A percentile compares a stretch with the other conserved stretches of the same genome.
These are phyloP conservation scores for Parascedosporium putredinis DNA, from an alignment of 2,329 filamentous ascomycete genomes.

Conservation along the genomic window DNA sequence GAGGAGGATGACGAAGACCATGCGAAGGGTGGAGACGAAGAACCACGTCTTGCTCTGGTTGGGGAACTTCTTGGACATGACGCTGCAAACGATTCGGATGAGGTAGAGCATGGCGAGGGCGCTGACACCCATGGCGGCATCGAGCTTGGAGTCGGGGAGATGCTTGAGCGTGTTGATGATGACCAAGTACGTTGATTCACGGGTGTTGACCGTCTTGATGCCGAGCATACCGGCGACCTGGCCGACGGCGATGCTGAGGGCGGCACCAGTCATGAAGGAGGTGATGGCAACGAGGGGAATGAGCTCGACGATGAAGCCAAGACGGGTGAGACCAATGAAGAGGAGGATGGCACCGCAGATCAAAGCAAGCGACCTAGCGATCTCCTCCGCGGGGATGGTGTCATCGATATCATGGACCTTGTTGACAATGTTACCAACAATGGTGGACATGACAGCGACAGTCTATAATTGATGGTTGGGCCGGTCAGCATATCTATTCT, in stretches of 20 bases:
- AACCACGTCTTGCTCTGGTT: constrained; percentile 61
- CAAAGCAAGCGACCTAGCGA: constrained; percentile 37
- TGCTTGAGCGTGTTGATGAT: constrained; percentile 40
- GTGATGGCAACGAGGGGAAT: constrained; percentile 42
- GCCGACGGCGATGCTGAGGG: constrained; percentile 37
- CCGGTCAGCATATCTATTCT: no score
- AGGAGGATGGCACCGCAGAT: constrained; percentile 38
- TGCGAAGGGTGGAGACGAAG: constrained; percentile 67
- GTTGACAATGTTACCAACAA: constrained; percentile 38
- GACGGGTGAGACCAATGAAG: constrained; percentile 36
- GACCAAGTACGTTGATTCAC: constrained; percentile 35
- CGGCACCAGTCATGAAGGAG: constrained; percentile 45
- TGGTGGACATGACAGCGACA: constrained; percentile 41
- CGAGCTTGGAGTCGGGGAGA: constrained; percentile 41
- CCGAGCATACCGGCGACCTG: constrained; percentile 42
- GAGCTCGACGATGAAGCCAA: constrained; percentile 44
- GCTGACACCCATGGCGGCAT: constrained; percentile 65
- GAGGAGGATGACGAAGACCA: constrained; percentile 69
- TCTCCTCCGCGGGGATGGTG: constrained; percentile 28
- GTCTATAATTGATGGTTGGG: constrained; percentile 25
- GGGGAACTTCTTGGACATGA: constrained; percentile 56
- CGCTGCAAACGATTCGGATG: constrained; percentile 52
- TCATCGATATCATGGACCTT: constrained; percentile 27
- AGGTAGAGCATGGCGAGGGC: constrained; percentile 58
- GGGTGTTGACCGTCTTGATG: constrained; percentile 38